Base-by-base conservation (phyloP, 768 basidiomycete genomes). In the Lactarius evosmus region DNA sequence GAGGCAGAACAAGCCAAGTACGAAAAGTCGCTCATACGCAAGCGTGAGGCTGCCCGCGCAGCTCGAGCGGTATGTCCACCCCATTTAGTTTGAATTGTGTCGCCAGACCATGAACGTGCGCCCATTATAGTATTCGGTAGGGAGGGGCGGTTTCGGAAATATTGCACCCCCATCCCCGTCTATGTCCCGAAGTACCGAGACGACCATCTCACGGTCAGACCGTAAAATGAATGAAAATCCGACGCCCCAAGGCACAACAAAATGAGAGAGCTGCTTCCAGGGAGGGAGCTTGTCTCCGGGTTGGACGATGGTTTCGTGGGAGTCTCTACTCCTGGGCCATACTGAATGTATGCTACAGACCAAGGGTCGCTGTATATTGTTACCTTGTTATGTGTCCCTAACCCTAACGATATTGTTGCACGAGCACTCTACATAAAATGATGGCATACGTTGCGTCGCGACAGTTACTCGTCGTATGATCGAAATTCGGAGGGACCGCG, bases 111-210 rank as follows among this genome's bases (percentile, higher is more conserved):
- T n/a, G 32, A 51, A 63, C 22, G 9, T 54, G 19, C 40, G 16
- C 30, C 22, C 41, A n/a, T 55, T n/a, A 38, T 32, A 66, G 66
- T 46, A 27, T 8, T 44, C 57, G 6, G 30, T 46, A 12, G 65
- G 61, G 12, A 58, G 56, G 32, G 62, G 66, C 16, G 58, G 66
- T 12, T 25, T 17, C 4, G 58, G 62, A 27, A 64, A 66, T 7
- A 41, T 65, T 9, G n/a, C 6, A 3, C 52, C 4, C 22, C 27
- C 56, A 25, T 27, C n/a, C 27, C 54, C 11, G 29, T 19, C 54
- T 54, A 22, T 4, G 22, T 50, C 25, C 30, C 40, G 1, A 44
- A n/a, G 30, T 41, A 16, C 3, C 46, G 17, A 41, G 17, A 38
- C 49, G 34, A 50, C 30, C n/a, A n/a, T 3, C 9, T 16, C 22